Evolutionary conservation across 2,329 filamentous ascomycete genomes (phyloP).

Genomic region (Leptoxyphium fumago): DNA sequence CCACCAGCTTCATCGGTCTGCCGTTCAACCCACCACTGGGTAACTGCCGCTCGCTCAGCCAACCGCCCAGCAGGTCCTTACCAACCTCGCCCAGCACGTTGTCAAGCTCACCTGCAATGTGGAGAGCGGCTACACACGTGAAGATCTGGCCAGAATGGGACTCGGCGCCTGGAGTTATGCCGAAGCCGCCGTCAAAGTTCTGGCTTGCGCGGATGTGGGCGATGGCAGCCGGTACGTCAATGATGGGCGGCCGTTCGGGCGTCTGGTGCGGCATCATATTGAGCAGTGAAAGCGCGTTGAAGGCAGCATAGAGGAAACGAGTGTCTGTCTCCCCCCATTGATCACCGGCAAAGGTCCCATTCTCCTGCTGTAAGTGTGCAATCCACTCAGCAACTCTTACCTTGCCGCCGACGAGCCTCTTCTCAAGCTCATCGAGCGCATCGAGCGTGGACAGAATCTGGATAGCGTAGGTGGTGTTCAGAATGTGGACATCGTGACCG

Average conservation of each 20-base stretch:
- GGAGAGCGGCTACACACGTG: constrained; percentile 76
- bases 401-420: constrained; percentile 50
- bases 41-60: constrained; percentile 87
- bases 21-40: constrained; percentile 83
- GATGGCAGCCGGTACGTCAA: constrained; percentile 70
- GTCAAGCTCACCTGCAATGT: constrained; percentile 70
- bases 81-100: constrained; percentile 45
- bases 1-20: constrained; percentile 84
- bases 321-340: constrained; percentile 96
- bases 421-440: constrained; percentile 70
- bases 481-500: constrained; percentile 87
- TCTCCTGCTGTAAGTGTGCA: constrained; percentile 61
- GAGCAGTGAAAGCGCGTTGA: constrained; percentile 80
- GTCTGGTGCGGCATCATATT: constrained; percentile 42
- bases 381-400: constrained; percentile 68
- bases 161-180: constrained; percentile 76
- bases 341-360: constrained; percentile 83
- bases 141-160: constrained; percentile 93
- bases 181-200: constrained; percentile 92
- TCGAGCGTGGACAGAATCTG: constrained; percentile 83
- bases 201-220: constrained; percentile 65
- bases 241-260: constrained; percentile 27
- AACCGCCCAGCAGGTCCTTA: constrained; percentile 65
- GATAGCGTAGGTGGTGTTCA: constrained; percentile 88
- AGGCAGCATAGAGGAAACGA: constrained; percentile 77